These are phyloP conservation scores for Sporothrix sp. DNA, from an alignment of 2,329 filamentous ascomycete species.

Conservation along the genomic window DNA sequence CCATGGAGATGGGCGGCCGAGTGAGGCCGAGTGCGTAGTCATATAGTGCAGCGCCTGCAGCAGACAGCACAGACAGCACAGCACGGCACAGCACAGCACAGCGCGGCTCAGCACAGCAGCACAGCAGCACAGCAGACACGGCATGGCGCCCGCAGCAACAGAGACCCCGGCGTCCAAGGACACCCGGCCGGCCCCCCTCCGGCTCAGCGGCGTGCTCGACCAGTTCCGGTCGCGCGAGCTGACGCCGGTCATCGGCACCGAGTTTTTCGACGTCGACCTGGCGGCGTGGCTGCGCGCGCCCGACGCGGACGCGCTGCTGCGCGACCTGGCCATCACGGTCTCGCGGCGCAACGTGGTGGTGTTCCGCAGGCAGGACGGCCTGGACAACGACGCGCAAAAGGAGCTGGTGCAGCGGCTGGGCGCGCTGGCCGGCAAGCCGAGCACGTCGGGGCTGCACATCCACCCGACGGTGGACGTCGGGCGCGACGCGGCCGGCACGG, in stretches of 20 bases:
- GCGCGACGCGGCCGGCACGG: neutral
- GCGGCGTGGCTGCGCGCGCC: constrained; percentile 42
- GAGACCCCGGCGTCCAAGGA: no score
- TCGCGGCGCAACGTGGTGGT: constrained; percentile 41
- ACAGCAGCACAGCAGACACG: no score
- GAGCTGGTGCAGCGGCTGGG: constrained; percentile 15
- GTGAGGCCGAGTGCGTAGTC: no score
- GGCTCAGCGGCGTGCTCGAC: constrained; percentile 29
- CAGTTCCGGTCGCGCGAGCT: constrained; percentile 37
- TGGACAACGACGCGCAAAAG: constrained; percentile 11
- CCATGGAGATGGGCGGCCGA: no score
- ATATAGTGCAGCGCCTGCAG: no score
- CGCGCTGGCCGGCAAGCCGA: constrained; percentile 25
- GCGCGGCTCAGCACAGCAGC: no score
- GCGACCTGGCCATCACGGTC: constrained; percentile 52
- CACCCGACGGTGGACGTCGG: constrained; percentile 30
- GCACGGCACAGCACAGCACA: no score
- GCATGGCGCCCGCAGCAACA: no score
- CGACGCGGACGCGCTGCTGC: constrained; percentile 45
- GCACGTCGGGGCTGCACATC: constrained; percentile 41
- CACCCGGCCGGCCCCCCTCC: constrained; percentile 12
- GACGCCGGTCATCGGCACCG: constrained; percentile 45
- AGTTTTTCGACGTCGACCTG: constrained; percentile 41
- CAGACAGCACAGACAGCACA: no score
- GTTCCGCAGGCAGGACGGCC: constrained; percentile 35